Percentiles rank a stretch among this genome's conserved stretches.
Evolutionary conservation across 108 stramenopile genomes (phyloP).

Genomic region (Epithemia pelagica): DNA sequence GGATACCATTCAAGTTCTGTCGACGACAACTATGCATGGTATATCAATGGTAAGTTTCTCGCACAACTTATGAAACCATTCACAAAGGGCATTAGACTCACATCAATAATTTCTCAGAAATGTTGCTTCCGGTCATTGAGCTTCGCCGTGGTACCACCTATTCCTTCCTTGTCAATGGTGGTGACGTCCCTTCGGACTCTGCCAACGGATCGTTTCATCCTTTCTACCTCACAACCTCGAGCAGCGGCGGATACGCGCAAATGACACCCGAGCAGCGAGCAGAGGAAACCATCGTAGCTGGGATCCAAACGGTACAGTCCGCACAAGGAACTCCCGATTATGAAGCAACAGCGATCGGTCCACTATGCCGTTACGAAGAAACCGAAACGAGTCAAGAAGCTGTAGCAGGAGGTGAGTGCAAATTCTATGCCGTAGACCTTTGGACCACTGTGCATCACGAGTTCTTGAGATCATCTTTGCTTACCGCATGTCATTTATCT

Average conservation of each 20-base stretch:
- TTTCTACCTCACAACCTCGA: slow-evolving; percentile 1
- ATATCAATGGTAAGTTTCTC: slow-evolving; percentile 8
- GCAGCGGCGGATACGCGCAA: slow-evolving; percentile 16
- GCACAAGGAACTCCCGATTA: neutral
- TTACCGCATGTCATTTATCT: too few species aligned
- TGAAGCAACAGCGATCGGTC: slow-evolving; percentile 10
- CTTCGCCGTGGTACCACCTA: slow-evolving; percentile 18
- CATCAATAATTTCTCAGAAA: slow-evolving; percentile 1
- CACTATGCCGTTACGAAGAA: slow-evolving; percentile 14
- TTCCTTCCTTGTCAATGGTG: slow-evolving; percentile 22
- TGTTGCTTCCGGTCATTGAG: slow-evolving; percentile 17
- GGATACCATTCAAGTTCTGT: slow-evolving; percentile 22
- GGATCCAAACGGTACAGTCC: neutral
- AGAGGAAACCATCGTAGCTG: slow-evolving; percentile 8
- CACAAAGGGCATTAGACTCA: too few species aligned
- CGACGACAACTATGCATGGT: slow-evolving; percentile 21
- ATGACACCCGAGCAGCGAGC: neutral
- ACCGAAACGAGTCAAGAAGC: neutral
- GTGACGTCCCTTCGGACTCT: slow-evolving; percentile 1
- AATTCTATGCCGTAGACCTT: too few species aligned
- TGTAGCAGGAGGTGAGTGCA: neutral
- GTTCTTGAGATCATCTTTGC: too few species aligned
- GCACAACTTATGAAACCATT: neutral
- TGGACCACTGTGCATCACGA: too few species aligned
- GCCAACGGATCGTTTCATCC: slow-evolving; percentile 5